phyloP scores from a whole-genome alignment of 805 yeast genomes.

The Candida pseudofarinosa region DNA sequence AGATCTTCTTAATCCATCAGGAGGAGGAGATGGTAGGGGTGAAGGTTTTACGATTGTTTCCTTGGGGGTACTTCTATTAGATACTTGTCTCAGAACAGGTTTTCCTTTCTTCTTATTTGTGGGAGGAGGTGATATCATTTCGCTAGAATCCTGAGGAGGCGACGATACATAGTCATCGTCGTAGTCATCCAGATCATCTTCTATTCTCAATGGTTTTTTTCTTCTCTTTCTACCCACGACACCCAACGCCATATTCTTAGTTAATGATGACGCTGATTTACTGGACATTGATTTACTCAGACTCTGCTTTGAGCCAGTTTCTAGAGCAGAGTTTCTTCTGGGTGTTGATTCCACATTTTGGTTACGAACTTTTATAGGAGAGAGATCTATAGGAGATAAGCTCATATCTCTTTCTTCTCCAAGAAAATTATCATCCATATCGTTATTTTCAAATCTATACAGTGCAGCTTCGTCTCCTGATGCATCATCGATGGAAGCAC shows the following conservation, averaged over 20 bases:
- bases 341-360: background rate
- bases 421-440: conserved; percentile 4
- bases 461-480: conserved; percentile 19
- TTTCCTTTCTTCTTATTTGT: conserved; percentile 3
- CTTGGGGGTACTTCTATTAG: conserved; percentile 1
- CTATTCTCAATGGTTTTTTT: conserved; percentile 5
- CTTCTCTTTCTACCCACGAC: conserved; percentile 6
- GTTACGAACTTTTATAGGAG: conserved; percentile 4
- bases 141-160: conserved; percentile 5
- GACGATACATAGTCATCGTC: conserved; percentile 8
- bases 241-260: conserved; percentile 33
- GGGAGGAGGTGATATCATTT: conserved; percentile 7
- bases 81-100: background rate
- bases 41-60: conserved; percentile 18
- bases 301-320: background rate
- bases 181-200: conserved; percentile 8
- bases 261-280: conserved; percentile 17
- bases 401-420: conserved; percentile 7
- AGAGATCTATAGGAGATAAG: conserved; percentile 14
- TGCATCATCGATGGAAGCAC: conserved; percentile 6
- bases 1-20: conserved; percentile 57
- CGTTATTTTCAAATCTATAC: conserved; percentile 6
- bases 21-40: conserved; percentile 42
- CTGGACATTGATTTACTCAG: background rate
- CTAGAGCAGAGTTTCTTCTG: background rate